Percentiles rank a stretch among this genome's conserved stretches.
Evolutionary conservation across 257 asterid genomes (phyloP).

Genomic region (Nicotiana noctiflora): DNA sequence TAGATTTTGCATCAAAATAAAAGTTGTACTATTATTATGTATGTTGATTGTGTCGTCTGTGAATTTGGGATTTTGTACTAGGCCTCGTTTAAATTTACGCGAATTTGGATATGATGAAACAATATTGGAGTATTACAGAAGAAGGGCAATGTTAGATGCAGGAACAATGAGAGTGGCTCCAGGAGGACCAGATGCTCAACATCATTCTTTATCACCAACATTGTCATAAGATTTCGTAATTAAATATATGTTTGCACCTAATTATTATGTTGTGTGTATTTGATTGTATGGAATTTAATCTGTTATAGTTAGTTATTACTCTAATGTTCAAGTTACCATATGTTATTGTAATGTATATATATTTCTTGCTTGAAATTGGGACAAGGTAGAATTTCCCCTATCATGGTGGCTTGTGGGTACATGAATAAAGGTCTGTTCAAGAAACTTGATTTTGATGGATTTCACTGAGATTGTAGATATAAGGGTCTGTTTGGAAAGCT

Average conservation of each 20-base stretch:
- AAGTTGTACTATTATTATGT: slow-evolving; percentile 3
- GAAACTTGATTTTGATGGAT: no score
- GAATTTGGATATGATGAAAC: slow-evolving; percentile 31
- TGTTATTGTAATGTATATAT: no score
- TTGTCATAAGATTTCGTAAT: background rate
- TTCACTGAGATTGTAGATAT: no score
- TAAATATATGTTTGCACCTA: background rate
- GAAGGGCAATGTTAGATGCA: slow-evolving; percentile 19
- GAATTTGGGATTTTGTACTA: background rate
- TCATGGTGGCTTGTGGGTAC: background rate
- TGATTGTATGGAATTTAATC: background rate
- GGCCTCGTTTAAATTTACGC: slow-evolving; percentile 6
- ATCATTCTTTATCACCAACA: slow-evolving; percentile 16
- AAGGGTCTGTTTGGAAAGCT: no score
- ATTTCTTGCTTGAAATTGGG: no score
- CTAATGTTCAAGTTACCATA: background rate
- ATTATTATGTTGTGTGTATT: background rate
- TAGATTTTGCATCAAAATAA: background rate
- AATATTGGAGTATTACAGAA: slow-evolving; percentile 29
- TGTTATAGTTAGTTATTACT: background rate
- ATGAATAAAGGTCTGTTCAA: no score
- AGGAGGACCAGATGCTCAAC: slow-evolving; percentile 42
- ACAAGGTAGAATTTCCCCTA: no score
- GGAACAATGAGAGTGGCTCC: slow-evolving; percentile 35
- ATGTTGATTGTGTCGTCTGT: slow-evolving; percentile 1